Evolutionary conservation across 306 rosid species (phyloP).

Genomic region (Lagenaria siceraria): DNA sequence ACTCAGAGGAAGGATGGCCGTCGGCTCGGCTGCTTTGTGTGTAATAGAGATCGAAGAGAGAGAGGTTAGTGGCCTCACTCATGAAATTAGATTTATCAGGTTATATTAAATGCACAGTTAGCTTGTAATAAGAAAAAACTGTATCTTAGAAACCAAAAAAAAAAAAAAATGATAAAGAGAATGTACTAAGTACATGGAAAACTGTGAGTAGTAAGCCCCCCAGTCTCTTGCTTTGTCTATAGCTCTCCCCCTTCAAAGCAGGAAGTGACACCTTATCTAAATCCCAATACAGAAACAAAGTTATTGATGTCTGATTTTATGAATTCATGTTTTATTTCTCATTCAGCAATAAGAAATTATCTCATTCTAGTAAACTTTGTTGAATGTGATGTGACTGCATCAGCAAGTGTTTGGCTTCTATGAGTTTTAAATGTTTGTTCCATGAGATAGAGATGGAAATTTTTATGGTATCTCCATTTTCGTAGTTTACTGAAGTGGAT

Average conservation of each 20-base stretch:
- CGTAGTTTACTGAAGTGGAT: too few relatives aligned
- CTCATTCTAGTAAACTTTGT: not conserved
- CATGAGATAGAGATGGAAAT: too few relatives aligned
- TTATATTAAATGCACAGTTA: slow-evolving; percentile 19
- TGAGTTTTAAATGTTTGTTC: not conserved
- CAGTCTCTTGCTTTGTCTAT: not conserved
- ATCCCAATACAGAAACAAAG: slow-evolving; percentile 1
- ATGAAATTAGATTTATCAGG: slow-evolving; percentile 16
- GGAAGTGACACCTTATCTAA: not conserved
- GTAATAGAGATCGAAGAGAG: not conserved
- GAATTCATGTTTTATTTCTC: not conserved
- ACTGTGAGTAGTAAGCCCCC: not conserved
- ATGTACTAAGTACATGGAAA: not conserved
- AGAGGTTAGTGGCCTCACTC: not conserved
- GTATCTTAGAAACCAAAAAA: slow-evolving; percentile 1
- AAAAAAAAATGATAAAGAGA: not conserved
- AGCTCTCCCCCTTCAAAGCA: not conserved
- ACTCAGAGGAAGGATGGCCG: not conserved
- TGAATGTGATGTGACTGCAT: not conserved
- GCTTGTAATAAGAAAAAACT: slow-evolving; percentile 16
- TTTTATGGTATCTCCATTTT: too few relatives aligned
- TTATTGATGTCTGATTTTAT: not conserved
- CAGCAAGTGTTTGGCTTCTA: not conserved
- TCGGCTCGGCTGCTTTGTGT: not conserved
- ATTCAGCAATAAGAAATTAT: not conserved